Base-by-base conservation (phyloP, 1,139 yeast species). In the Petasospora fabianii region DNA sequence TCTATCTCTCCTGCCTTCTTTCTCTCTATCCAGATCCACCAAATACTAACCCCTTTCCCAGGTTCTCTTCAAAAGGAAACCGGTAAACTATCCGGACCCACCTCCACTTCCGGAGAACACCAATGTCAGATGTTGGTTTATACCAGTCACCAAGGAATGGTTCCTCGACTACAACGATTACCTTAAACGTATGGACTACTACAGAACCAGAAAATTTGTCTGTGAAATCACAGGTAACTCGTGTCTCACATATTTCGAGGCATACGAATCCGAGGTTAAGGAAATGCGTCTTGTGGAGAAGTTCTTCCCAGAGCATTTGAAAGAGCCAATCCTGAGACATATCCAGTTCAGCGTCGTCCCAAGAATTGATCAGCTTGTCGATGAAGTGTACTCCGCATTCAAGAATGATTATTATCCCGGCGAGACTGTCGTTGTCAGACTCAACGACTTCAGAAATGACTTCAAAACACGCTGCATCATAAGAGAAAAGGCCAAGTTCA, bases 151-250 rank as follows among this genome's bases (percentile, higher is more conserved):
- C 3, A 82, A 80, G 38, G 97, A 92, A 65, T 90, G 95, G 86
- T 92, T 88, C 59, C 53, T 67, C 17, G 67, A 69, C 11, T 92
- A 92, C 59, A 88, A 83, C 39, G 86, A 79, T 10, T 92, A 85
- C 57, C 65, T 92, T 41, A 62, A 64, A 14, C 64, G 90, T 39
- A 63, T 83, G 66, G 88, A 84, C 59, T 84, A 80, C 60, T 84
- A 83, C 60, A 73, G 72, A 47, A 74, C 79, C 44, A 77, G 79
- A 49, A 84, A 86, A 59, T 92, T 92, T 64, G 95, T 88, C 6
- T 92, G 97, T 65, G 98, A 92, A 65, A 83, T 92, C 41, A 87
- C 97, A 0, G 98, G 98, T 19, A 87, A 88, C 55, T 84, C 96
- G 15, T 84, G 95, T 54, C 70, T 90, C 42, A 86, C 96, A 0